These are phyloP conservation scores for Sporothrix protearum DNA, from an alignment of 2,329 filamentous ascomycete species.

Conservation along the genomic window DNA sequence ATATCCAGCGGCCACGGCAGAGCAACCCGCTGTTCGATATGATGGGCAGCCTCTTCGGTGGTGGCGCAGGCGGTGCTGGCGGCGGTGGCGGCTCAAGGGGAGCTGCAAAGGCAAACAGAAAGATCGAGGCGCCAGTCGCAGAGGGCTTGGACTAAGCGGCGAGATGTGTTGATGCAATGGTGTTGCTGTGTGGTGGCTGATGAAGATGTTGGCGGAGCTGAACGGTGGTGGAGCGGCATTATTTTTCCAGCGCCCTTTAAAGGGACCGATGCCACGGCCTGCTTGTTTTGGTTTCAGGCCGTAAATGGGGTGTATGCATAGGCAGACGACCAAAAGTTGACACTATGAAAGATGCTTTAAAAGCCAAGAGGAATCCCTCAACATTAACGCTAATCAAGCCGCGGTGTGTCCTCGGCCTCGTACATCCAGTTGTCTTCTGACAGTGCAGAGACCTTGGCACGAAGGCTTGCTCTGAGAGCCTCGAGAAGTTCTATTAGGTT, in stretches of 20 bases:
- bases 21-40: constrained; percentile 94
- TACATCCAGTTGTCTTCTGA: constrained; percentile 92
- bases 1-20: constrained; percentile 81
- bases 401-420: constrained; percentile 60
- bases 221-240: not conserved
- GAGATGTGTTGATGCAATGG: not conserved
- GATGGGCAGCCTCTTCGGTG: constrained; percentile 94
- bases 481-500: constrained; percentile 61
- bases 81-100: constrained; percentile 39
- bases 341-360: not conserved
- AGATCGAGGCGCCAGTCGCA: constrained; percentile 49
- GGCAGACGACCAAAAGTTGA: not conserved
- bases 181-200: not conserved
- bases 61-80: constrained; percentile 54
- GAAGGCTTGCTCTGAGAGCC: constrained; percentile 64
- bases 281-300: not conserved
- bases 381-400: constrained; percentile 31
- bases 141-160: constrained; percentile 56
- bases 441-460: constrained; percentile 67
- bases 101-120: constrained; percentile 36
- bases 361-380: not conserved
- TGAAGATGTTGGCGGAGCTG: too few species aligned
- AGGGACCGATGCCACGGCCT: not conserved
- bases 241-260: not conserved
- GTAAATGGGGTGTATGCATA: not conserved